Base-by-base conservation (phyloP, 2,329 filamentous ascomycete genomes). In the Pestalotiopsis sp. region DNA sequence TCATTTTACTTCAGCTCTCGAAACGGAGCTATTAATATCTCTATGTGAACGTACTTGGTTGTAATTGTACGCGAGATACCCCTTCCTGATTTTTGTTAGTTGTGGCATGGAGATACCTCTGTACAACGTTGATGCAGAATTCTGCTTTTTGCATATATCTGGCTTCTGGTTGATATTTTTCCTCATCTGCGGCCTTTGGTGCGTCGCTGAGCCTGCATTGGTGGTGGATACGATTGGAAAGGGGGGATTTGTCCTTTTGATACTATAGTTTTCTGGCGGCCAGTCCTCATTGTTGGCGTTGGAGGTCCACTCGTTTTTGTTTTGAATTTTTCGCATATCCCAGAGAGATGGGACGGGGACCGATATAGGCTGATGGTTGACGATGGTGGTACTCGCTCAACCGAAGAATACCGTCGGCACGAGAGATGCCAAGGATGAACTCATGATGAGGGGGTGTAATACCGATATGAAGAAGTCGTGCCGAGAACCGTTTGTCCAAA, bases 61-160 rank as follows among this genome's bases (percentile, higher is more conserved):
- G 66, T 67, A 72, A 72, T 73, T 74, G 76, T 77, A 76, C 73
- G 74, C 71, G 57, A 72, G 65, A 70, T 74, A 70, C 70, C 74
- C 71, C 65, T 73, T 70, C 68, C 68, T 68, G 74, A 68, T 69
- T 73, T 76, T 72, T 36, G 31, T 36, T 72, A 69, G 70, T 69
- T 73, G 69, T 71, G 72, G 72, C 70, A 72, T 38, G 72, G 72
- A 76, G 75, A 78, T 78, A 78, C 75, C 76, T 77, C 20, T 78
- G 75, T 78, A 77, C 73, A 76, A 78, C 73, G 76, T 68, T 71
- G 72, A 72, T 72, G 70, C 52, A 49, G 27, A 56, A 27, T 57
- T 63, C 23, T 52, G 58, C 40, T 63, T 63, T 52, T 63, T 52
- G 45, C 38, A 57, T 59, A 36, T 66, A 25, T 68, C 59, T 64